Percentiles rank a stretch among this genome's conserved stretches.
phyloP scores from a whole-genome alignment of 2,329 filamentous ascomycete genomes.

The Colletotrichum sp. region DNA sequence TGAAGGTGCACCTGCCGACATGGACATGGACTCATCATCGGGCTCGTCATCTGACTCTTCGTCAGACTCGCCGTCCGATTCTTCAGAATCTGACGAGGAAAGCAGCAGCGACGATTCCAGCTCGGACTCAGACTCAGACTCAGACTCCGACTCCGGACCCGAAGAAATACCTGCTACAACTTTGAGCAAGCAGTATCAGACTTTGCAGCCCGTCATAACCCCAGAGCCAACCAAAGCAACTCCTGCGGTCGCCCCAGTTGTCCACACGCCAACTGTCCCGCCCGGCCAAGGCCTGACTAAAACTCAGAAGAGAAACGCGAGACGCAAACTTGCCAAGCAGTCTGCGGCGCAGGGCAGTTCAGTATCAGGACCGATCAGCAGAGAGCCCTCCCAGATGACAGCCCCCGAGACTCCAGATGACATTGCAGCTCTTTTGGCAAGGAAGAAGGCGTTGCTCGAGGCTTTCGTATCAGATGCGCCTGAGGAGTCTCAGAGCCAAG shows the following conservation, averaged over 20 bases:
- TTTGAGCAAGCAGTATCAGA: neutral
- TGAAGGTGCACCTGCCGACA: neutral
- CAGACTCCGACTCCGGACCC: conserved; percentile 26
- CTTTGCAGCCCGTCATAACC: neutral
- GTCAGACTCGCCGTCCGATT: conserved; percentile 3
- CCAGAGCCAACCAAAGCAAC: neutral
- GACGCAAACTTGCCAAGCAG: conserved; percentile 46
- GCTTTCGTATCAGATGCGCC: conserved; percentile 24
- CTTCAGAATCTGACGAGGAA: neutral
- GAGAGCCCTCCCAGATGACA: neutral
- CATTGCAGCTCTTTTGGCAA: conserved; percentile 36
- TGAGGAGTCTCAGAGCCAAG: neutral
- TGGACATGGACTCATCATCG: neutral
- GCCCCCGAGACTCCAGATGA: neutral
- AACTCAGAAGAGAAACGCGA: conserved; percentile 58
- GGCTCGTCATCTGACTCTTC: neutral
- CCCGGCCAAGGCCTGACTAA: conserved; percentile 42
- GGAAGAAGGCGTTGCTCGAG: conserved; percentile 46
- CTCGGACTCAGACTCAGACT: conserved; percentile 20
- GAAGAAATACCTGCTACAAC: conserved; percentile 42
- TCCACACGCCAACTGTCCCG: conserved; percentile 25
- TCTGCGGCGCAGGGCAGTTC: conserved; percentile 9
- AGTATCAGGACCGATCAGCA: neutral
- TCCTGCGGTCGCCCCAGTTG: neutral
- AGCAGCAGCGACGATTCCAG: conserved; percentile 23